phyloP scores from a whole-genome alignment of 2,329 filamentous ascomycete genomes.

The Penicillium oxalicum region DNA sequence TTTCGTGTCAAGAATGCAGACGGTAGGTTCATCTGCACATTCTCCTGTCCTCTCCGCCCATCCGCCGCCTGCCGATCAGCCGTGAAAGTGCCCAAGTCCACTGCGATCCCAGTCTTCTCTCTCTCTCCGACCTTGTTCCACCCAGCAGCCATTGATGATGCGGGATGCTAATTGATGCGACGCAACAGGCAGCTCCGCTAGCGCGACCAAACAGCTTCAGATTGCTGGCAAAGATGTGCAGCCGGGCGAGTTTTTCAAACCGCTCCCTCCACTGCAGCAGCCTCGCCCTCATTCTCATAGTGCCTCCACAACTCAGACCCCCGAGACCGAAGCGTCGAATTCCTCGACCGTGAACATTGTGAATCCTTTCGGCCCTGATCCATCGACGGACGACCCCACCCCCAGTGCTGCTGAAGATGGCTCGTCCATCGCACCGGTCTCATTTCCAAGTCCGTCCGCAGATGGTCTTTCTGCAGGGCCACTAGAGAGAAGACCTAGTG shows the following conservation, averaged over 20 bases:
- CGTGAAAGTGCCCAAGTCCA: not conserved
- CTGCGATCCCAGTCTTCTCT: not conserved
- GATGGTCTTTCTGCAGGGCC: conserved; percentile 15
- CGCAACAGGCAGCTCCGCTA: conserved; percentile 10
- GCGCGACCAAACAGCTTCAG: conserved; percentile 3
- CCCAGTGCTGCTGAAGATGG: conserved; percentile 6
- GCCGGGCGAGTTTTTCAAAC: conserved; percentile 6
- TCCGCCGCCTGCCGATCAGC: conserved; percentile 21
- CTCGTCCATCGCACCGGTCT: conserved; percentile 14
- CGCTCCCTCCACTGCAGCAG: conserved; percentile 14
- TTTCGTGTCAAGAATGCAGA: conserved; percentile 42
- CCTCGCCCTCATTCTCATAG: conserved; percentile 17
- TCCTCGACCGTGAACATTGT: conserved; percentile 30
- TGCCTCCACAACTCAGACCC: conserved; percentile 19
- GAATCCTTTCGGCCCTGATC: conserved; percentile 37
- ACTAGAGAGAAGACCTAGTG: conserved; percentile 3
- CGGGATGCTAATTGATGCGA: conserved; percentile 5
- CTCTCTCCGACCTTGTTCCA: not conserved
- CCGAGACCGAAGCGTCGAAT: conserved; percentile 22
- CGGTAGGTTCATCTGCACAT: conserved; percentile 20
- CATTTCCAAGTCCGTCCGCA: conserved; percentile 22
- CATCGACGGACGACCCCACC: conserved; percentile 24
- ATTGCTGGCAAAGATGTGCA: conserved; percentile 3
- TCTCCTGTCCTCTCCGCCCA: not conserved
- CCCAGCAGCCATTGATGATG: not conserved